phyloP scores from a whole-genome alignment of 768 basidiomycete species.

The Leccinum rimulosum region DNA sequence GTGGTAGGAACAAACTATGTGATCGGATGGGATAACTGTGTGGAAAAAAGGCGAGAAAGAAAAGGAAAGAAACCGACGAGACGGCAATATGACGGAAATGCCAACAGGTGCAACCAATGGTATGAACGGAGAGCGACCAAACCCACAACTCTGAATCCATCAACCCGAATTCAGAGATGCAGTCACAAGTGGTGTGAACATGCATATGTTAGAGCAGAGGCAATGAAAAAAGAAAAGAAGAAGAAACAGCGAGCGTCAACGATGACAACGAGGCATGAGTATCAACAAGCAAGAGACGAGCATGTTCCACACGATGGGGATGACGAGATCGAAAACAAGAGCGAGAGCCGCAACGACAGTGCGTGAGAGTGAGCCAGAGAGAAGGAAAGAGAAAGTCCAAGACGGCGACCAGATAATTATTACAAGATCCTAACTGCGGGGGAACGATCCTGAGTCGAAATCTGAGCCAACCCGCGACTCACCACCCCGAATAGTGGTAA shows the following conservation, averaged over 20 bases:
- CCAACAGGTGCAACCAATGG: conserved; percentile 19
- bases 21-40: conserved; percentile 18
- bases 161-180: conserved; percentile 10
- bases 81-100: conserved; percentile 6
- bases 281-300: conserved; percentile 19
- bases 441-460: not conserved
- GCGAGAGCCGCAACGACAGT: conserved; percentile 14
- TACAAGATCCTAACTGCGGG: not conserved
- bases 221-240: conserved; percentile 4
- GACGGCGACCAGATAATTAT: not conserved
- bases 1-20: conserved; percentile 6
- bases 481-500: conserved; percentile 68
- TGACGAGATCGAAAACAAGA: conserved; percentile 15
- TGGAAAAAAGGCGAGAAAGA: not conserved
- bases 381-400: not conserved
- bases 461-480: conserved; percentile 4
- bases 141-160: conserved; percentile 10
- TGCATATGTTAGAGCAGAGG: conserved; percentile 17
- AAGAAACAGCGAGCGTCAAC: conserved; percentile 12
- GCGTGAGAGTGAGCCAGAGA: not conserved
- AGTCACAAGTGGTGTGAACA: conserved; percentile 11
- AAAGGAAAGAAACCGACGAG: not conserved
- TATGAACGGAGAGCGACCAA: conserved; percentile 12
- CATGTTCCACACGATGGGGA: conserved; percentile 17
- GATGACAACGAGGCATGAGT: conserved; percentile 8